A percentile compares a stretch with the other conserved stretches of the same genome.
These are phyloP conservation scores for Lentinus brumalis DNA, from an alignment of 768 basidiomycete genomes.

Conservation along the genomic window DNA sequence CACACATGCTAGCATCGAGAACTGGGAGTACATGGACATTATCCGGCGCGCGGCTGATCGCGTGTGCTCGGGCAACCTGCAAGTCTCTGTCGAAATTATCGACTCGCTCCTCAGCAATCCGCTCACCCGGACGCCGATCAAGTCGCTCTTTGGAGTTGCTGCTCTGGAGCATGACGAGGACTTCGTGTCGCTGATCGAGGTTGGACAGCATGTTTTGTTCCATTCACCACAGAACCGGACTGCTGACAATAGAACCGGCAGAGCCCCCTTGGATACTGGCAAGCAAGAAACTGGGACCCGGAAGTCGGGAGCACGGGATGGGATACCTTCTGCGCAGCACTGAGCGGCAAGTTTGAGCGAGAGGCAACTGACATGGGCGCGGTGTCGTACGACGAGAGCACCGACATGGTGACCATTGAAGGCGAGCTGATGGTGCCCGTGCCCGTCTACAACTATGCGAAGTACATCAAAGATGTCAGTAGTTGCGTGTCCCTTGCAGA, in stretches of 20 bases:
- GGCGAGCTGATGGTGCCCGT: conserved; percentile 55
- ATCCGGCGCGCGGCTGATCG: conserved; percentile 70
- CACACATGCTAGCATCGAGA: conserved; percentile 78
- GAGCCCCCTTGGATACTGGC: conserved; percentile 73
- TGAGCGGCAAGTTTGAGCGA: conserved; percentile 39
- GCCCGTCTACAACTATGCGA: conserved; percentile 70
- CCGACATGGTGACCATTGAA: conserved; percentile 47
- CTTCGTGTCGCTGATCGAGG: conserved; percentile 70
- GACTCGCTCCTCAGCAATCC: conserved; percentile 57
- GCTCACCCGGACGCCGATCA: conserved; percentile 53
- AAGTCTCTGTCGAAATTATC: conserved; percentile 57
- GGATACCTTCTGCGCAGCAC: conserved; percentile 64
- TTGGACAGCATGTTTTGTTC: conserved; percentile 37
- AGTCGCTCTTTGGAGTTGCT: conserved; percentile 74
- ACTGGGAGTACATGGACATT: conserved; percentile 90
- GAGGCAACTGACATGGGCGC: conserved; percentile 23
- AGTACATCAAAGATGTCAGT: conserved; percentile 70
- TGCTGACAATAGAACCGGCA: conserved; percentile 27
- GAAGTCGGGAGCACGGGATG: conserved; percentile 60
- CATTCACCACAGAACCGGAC: neutral
- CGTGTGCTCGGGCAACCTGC: conserved; percentile 58
- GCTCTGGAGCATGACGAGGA: conserved; percentile 74
- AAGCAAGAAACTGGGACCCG: conserved; percentile 87
- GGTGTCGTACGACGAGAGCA: conserved; percentile 48
- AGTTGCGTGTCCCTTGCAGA: neutral